phyloP scores from a whole-genome alignment of 352 stramenopile genomes.

The Aphanomyces astaci region DNA sequence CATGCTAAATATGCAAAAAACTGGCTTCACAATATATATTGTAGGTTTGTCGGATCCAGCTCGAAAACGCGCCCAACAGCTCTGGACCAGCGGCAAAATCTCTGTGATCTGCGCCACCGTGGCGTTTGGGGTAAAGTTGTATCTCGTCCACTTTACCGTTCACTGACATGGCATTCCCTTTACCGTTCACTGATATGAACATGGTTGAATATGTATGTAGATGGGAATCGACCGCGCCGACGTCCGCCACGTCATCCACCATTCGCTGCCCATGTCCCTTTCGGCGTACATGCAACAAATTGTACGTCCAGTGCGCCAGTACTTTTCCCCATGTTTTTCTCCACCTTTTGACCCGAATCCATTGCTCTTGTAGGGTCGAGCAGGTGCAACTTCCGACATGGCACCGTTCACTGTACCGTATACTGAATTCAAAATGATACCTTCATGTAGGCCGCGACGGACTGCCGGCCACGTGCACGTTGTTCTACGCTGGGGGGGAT shows the following conservation, averaged over 20 bases:
- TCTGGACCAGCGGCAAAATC: slow-evolving; percentile 69
- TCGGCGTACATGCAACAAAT: slow-evolving; percentile 72
- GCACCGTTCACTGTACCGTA: too few species aligned
- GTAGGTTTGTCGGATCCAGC: slow-evolving; percentile 36
- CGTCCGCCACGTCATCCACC: slow-evolving; percentile 66
- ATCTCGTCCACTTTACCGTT: too few species aligned
- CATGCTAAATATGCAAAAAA: too few species aligned
- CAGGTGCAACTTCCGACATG: slow-evolving; percentile 20
- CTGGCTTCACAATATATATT: too few species aligned
- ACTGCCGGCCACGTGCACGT: slow-evolving; percentile 39
- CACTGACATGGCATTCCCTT: neutral
- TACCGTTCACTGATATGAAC: too few species aligned
- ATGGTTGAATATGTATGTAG: slow-evolving; percentile 31
- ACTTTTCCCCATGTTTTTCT: neutral
- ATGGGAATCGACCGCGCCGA: slow-evolving; percentile 75
- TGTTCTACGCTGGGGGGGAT: slow-evolving; percentile 55
- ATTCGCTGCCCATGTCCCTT: slow-evolving; percentile 57
- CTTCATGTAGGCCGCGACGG: slow-evolving; percentile 55
- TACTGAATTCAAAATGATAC: slow-evolving; percentile 27
- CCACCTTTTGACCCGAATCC: neutral
- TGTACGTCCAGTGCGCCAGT: slow-evolving; percentile 28
- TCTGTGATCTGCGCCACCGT: slow-evolving; percentile 71
- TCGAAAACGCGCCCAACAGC: slow-evolving; percentile 61
- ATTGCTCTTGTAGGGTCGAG: slow-evolving; percentile 38
- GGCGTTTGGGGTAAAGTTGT: slow-evolving; percentile 50